These are phyloP conservation scores for Symbiodinium natans DNA, from an alignment of 73 alveolate genomes.

Conservation along the genomic window DNA sequence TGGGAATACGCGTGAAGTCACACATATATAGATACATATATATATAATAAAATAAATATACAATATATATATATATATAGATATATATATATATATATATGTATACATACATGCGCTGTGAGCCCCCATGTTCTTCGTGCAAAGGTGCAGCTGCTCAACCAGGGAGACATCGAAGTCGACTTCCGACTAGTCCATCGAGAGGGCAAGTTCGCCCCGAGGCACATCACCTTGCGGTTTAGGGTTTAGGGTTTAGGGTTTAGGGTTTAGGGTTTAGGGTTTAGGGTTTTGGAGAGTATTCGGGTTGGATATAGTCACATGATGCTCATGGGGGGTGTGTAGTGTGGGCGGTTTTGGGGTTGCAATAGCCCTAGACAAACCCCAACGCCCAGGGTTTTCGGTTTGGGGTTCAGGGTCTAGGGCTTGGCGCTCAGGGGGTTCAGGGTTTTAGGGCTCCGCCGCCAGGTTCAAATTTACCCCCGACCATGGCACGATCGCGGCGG, in stretches of 20 bases:
- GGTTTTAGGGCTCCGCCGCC: constrained; percentile 96
- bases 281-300: constrained; percentile 96
- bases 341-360: background rate
- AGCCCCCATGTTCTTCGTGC: too few relatives aligned
- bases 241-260: background rate
- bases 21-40: background rate
- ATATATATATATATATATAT: too few relatives aligned
- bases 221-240: background rate
- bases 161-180: constrained; percentile 89
- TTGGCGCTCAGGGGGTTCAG: too few relatives aligned
- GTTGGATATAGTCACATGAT: background rate
- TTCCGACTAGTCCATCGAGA: constrained; percentile 88
- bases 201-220: constrained; percentile 93
- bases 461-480: constrained; percentile 96
- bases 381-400: background rate
- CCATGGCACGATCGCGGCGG: constrained; percentile 98
- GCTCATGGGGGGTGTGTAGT: background rate
- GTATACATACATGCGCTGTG: background rate
- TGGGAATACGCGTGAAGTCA: too few relatives aligned
- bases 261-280: too few relatives aligned
- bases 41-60: background rate
- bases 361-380: background rate
- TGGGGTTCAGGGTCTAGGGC: too few relatives aligned
- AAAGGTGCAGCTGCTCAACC: constrained; percentile 92
- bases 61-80: background rate